Percentiles rank a stretch among this genome's conserved stretches.
Conservation (phyloP, 345 rosid genomes). For the Microthlaspi erraticum region DNA sequence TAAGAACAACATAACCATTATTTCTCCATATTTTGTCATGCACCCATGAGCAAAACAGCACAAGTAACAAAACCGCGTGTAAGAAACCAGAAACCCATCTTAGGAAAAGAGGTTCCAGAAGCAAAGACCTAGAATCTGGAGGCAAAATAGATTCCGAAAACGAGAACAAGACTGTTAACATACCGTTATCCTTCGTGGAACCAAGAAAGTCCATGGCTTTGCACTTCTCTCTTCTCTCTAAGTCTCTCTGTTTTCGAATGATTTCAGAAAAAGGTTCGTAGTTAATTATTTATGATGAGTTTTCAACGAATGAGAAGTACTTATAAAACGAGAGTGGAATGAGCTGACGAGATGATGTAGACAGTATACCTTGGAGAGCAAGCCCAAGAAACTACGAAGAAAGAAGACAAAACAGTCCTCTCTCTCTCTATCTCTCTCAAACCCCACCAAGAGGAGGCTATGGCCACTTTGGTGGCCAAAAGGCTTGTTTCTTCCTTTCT, state of each 20-base stretch:
- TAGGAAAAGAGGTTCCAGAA: slow-evolving; percentile 52
- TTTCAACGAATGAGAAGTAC: not conserved
- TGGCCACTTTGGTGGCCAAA: slow-evolving; percentile 27
- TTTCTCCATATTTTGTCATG: slow-evolving; percentile 40
- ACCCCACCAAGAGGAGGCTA: slow-evolving; percentile 31
- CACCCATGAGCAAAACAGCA: slow-evolving; percentile 46
- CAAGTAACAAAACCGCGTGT: slow-evolving; percentile 55
- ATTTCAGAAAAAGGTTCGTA: slow-evolving; percentile 7
- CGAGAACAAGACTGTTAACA: slow-evolving; percentile 39
- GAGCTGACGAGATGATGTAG: slow-evolving; percentile 10
- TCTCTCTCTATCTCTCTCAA: slow-evolving; percentile 19
- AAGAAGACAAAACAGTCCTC: slow-evolving; percentile 11
- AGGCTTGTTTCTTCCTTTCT: not conserved
- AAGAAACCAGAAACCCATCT: slow-evolving; percentile 57
- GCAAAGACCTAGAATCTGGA: slow-evolving; percentile 40
- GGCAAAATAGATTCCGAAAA: slow-evolving; percentile 35
- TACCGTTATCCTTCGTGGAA: slow-evolving; percentile 26
- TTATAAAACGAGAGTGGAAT: slow-evolving; percentile 21
- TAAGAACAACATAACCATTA: slow-evolving; percentile 21
- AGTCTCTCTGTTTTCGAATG: not conserved
- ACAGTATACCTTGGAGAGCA: slow-evolving; percentile 40
- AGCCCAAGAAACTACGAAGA: slow-evolving; percentile 22
- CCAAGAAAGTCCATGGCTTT: slow-evolving; percentile 44
- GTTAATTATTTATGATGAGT: not conserved
- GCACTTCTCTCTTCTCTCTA: slow-evolving; percentile 12